Evolutionary conservation across 352 stramenopile genomes (phyloP), one percentile per base, ranked within the genome.

Genomic region (Phytophthora tubulina): DNA sequence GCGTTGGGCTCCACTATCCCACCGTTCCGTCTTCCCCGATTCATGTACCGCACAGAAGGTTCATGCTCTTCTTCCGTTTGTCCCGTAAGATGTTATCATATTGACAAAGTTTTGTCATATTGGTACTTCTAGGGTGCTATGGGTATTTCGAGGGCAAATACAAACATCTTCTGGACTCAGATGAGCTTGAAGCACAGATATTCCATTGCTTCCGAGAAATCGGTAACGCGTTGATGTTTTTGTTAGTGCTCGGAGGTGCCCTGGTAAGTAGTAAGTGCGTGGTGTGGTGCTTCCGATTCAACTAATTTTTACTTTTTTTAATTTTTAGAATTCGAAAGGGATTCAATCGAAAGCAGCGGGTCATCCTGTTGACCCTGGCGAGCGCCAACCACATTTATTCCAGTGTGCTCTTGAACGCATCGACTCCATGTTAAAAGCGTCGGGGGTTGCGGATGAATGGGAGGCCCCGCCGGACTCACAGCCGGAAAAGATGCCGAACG

Each of bases 91-190:
- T 49, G 8, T 8, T 55, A 27, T 7, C 11, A 8, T 33, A 51
- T 46, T 68, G 7, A 62, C 11, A 5, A 27, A 3, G 1, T 36
- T 14, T 9, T 50, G 50, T 39, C 8, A 10, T 30, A 10, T 45
- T 32, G 46, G 52, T 36, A 21, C 44, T 58, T 45, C 6, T 56
- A 81, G 87, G 85, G 1, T 93, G 83, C 41, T 95, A 83, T 42
- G 88, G 87, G 6, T 95, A 90, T 63, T 95, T 96, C 58, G 85
- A 96, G 45, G 82, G 85, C 49, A 93, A 95, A 32, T 92, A 94
- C 55, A 86, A 92, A 46, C 76, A 90, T 21, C 71, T 97, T 48
- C 69, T 97, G 8, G 86, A 93, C 33, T 91, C 87, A 17, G 75
- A 88, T 30, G 91, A 95, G 53, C 78, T 97, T 3, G 87, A 95